Base-by-base conservation (phyloP, 2,329 filamentous ascomycete genomes). In the Aspergillus thermomutatus region DNA sequence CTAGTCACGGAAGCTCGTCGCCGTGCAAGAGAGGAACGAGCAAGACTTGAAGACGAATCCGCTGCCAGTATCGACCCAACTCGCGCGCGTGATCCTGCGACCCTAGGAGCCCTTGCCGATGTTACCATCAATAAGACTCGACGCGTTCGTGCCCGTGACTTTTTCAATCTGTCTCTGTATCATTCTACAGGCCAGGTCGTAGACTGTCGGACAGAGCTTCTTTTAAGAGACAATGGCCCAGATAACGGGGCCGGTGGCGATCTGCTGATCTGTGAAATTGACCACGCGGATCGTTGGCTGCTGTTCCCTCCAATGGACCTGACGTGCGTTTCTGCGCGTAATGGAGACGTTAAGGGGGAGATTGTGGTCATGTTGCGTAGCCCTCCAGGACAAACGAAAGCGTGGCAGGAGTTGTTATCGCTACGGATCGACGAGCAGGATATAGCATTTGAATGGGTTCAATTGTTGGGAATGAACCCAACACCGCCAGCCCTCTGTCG, bases 121-220 rank as follows among this genome's bases (percentile, higher is more conserved):
- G 84, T 94, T 9, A 80, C 78, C 46, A 87, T 97, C 54, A 87
- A 96, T 68, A 81, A 84, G n/a, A 83, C 79, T 41, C 86, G 91
- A 54, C 91, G 92, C 67, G 95, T 99, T 45, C 87, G 86, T 61
- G 92, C 93, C 48, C 88, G 96, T 67, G 94, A 99, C 72, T 86
- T 89, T 64, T 99, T 99, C 71, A 88, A 89, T 56, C 81, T 99
- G 65, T 88, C 92, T 58, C 76, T 99, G 14, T 82, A 84, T 51
- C 94, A 99, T 72, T 96, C 93, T 1, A 96, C 85, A 67, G 92
- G 93, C 1, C 93, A 97, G 71, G 83, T 92, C 58, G 82, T 99
- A 47, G 91, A 91, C 66, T 97, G 94, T 69, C 89, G 90, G 64
- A 85, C 96, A 17, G 94, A 99, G 71, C 72, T 99, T 28, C 82